These are phyloP conservation scores for Pseudogymnoascus sp. DNA, from an alignment of 2,329 filamentous ascomycete genomes.

Conservation along the genomic window DNA sequence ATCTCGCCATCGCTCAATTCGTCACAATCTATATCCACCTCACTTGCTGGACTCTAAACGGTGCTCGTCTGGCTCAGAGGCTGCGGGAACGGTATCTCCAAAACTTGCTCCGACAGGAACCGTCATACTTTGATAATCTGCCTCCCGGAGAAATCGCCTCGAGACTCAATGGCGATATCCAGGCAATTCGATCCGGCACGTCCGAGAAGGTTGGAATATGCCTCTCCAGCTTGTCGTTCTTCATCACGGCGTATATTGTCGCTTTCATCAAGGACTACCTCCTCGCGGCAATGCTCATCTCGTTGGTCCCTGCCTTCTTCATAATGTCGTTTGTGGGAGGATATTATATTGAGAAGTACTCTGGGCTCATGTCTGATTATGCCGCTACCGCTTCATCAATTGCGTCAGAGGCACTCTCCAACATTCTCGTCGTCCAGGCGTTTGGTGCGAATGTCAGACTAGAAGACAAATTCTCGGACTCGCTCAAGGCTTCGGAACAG, in stretches of 20 bases:
- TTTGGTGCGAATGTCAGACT: constrained; percentile 43
- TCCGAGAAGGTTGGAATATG: constrained; percentile 53
- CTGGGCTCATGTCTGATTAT: constrained; percentile 36
- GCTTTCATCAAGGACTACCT: constrained; percentile 49
- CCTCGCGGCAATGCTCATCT: constrained; percentile 48
- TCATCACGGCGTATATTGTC: constrained; percentile 50
- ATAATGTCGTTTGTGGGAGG: constrained; percentile 39
- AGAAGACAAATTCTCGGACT: constrained; percentile 40
- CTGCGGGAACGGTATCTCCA: constrained; percentile 45
- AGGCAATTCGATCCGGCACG: constrained; percentile 49
- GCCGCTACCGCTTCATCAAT: constrained; percentile 43
- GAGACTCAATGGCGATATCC: constrained; percentile 47
- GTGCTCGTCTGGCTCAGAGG: constrained; percentile 46
- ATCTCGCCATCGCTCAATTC: constrained; percentile 57
- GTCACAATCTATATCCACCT: constrained; percentile 57
- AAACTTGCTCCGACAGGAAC: constrained; percentile 44
- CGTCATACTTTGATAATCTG: constrained; percentile 46
- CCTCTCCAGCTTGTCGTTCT: constrained; percentile 47
- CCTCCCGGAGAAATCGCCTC: constrained; percentile 46
- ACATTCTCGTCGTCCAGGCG: constrained; percentile 44
- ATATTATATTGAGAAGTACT: constrained; percentile 39
- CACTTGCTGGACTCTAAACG: constrained; percentile 49
- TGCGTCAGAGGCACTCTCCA: constrained; percentile 44
- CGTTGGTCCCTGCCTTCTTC: constrained; percentile 34
- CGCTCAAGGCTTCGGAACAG: constrained; percentile 35